A percentile compares a stretch with the other conserved stretches of the same genome.
phyloP scores from a whole-genome alignment of 1,139 yeast genomes.

The Torulaspora globosa region DNA sequence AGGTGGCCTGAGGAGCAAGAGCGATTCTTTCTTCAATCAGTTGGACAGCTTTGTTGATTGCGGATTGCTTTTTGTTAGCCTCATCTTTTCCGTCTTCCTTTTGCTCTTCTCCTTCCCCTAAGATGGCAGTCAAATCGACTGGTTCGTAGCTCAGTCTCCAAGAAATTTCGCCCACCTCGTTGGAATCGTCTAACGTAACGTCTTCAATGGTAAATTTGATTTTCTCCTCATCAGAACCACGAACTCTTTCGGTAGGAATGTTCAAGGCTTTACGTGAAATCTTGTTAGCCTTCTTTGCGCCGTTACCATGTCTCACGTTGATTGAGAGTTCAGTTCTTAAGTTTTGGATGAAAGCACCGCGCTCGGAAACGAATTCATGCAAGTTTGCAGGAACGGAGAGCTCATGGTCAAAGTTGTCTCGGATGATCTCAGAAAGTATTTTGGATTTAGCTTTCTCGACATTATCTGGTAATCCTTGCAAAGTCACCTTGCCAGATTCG shows the following conservation, averaged over 20 bases:
- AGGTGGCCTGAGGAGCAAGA: constrained; percentile 38
- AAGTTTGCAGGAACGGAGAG: constrained; percentile 55
- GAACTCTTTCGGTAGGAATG: constrained; percentile 50
- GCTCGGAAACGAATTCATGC: constrained; percentile 62
- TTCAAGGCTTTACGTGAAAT: constrained; percentile 42
- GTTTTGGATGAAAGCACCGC: constrained; percentile 61
- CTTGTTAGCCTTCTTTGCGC: constrained; percentile 48
- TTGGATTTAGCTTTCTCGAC: constrained; percentile 55
- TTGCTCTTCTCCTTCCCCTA: constrained; percentile 44
- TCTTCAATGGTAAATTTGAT: constrained; percentile 47
- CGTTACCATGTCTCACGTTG: constrained; percentile 58
- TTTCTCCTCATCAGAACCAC: constrained; percentile 44
- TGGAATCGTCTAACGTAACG: constrained; percentile 24
- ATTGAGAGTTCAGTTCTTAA: constrained; percentile 54
- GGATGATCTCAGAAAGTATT: constrained; percentile 48
- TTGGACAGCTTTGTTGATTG: constrained; percentile 28
- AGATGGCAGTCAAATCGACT: constrained; percentile 30
- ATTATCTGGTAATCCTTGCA: constrained; percentile 61
- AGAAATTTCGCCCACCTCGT: constrained; percentile 47
- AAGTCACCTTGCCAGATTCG: constrained; percentile 43
- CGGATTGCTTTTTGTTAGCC: constrained; percentile 36
- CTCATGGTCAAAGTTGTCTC: constrained; percentile 41
- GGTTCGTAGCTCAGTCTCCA: constrained; percentile 54
- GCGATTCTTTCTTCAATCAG: constrained; percentile 38
- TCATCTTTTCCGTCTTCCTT: constrained; percentile 36